phyloP scores from a whole-genome alignment of 768 basidiomycete species.

The Gelatoporia subvermispora region DNA sequence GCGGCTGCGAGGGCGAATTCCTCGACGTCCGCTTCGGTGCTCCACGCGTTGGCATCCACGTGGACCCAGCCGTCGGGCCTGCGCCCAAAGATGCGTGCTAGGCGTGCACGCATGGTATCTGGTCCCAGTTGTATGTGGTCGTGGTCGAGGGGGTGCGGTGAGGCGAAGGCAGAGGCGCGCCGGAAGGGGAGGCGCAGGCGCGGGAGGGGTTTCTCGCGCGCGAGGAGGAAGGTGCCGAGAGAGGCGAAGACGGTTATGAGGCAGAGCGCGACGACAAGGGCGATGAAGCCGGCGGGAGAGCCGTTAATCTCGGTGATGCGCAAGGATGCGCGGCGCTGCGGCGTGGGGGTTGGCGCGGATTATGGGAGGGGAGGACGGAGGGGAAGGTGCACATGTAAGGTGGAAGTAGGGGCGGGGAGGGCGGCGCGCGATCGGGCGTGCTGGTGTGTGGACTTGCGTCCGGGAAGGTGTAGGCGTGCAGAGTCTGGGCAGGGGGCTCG shows the following conservation, averaged over 20 bases:
- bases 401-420: no score
- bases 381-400: no score
- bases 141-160: no score
- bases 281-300: slow-evolving; percentile 49
- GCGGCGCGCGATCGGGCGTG: no score
- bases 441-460: no score
- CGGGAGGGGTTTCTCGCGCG: slow-evolving; percentile 43
- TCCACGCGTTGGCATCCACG: slow-evolving; percentile 42
- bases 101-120: slow-evolving; percentile 23
- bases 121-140: slow-evolving; percentile 16
- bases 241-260: slow-evolving; percentile 50
- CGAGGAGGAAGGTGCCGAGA: slow-evolving; percentile 50
- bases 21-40: slow-evolving; percentile 18
- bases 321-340: no score
- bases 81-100: slow-evolving; percentile 24
- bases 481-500: no score
- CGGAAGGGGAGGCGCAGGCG: no score
- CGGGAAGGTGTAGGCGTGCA: no score
- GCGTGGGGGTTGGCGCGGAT: no score
- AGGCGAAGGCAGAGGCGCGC: slow-evolving; percentile 26
- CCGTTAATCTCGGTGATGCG: slow-evolving; percentile 20
- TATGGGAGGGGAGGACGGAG: no score
- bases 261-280: slow-evolving; percentile 49
- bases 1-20: slow-evolving; percentile 4
- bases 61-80: slow-evolving; percentile 45